Evolutionary conservation across 345 rosid species (phyloP).

Genomic region (Eutrema japonicum): DNA sequence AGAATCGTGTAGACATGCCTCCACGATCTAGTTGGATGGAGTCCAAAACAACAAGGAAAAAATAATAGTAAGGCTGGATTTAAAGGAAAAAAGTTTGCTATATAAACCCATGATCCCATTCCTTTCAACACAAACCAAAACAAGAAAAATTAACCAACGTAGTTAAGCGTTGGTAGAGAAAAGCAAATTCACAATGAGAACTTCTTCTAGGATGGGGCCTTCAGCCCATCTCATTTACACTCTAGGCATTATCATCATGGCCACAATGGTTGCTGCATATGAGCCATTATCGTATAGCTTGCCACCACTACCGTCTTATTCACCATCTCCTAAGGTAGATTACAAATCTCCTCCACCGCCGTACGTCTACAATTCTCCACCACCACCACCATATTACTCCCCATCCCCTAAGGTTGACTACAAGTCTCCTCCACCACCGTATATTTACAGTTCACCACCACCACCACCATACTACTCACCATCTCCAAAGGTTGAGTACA

Average conservation of each 20-base stretch:
- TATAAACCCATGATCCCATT: slow-evolving; percentile 14
- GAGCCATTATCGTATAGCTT: neutral
- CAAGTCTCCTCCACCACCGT: slow-evolving; percentile 9
- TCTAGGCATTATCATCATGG: slow-evolving; percentile 12
- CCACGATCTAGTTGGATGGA: slow-evolving; percentile 9
- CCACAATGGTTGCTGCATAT: slow-evolving; percentile 14
- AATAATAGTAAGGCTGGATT: neutral
- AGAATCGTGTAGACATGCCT: slow-evolving; percentile 28
- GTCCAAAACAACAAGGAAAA: neutral
- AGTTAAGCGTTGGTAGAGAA: slow-evolving; percentile 1
- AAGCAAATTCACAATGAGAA: neutral
- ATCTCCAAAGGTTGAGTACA: no score
- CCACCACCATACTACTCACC: no score
- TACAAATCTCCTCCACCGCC: slow-evolving; percentile 21
- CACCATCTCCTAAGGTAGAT: neutral
- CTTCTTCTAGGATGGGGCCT: slow-evolving; percentile 26
- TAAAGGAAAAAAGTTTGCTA: slow-evolving; percentile 1
- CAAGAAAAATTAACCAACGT: slow-evolving; percentile 26
- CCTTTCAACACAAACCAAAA: slow-evolving; percentile 12
- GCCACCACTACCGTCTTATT: slow-evolving; percentile 15
- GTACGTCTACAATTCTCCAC: slow-evolving; percentile 11
- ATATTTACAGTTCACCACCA: neutral
- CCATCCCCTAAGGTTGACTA: neutral
- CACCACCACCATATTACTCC: slow-evolving; percentile 10
- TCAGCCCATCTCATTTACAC: slow-evolving; percentile 30